phyloP scores from a whole-genome alignment of 371 early-diverging fungal species.

The Lichtheimia hyalospora region DNA sequence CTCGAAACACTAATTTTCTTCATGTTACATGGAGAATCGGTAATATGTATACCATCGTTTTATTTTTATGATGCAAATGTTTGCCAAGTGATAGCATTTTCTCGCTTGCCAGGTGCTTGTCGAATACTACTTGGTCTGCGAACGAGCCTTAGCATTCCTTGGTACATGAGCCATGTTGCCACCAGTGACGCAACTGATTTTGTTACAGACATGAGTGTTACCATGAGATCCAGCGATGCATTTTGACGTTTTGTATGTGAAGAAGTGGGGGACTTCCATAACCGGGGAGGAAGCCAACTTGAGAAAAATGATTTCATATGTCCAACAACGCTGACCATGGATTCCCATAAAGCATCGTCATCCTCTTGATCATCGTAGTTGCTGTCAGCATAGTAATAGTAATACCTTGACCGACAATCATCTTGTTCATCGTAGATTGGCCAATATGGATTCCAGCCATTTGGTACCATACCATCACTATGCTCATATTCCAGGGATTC shows the following conservation, averaged over 20 bases:
- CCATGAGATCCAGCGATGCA: conserved; percentile 1
- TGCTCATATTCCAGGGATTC: conserved; percentile 3
- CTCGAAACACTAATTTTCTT: no score
- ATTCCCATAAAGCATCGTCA: conserved; percentile 13
- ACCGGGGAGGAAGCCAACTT: conserved; percentile 1
- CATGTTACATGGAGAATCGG: no score
- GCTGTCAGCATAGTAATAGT: neutral
- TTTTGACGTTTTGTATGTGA: conserved; percentile 7
- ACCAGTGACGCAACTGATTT: conserved; percentile 15
- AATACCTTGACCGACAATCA: neutral
- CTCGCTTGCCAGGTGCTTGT: neutral
- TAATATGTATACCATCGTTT: neutral
- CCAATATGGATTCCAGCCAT: conserved; percentile 10
- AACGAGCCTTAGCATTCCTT: conserved; percentile 10
- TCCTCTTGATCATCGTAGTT: conserved; percentile 6
- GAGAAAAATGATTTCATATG: neutral
- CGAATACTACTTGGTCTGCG: neutral
- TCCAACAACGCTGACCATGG: conserved; percentile 1
- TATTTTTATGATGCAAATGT: neutral
- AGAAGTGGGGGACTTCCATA: neutral
- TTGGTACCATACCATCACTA: neutral
- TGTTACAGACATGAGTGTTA: conserved; percentile 7
- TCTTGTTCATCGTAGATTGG: neutral
- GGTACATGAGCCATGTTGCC: conserved; percentile 23
- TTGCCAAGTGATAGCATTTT: neutral